phyloP scores from a whole-genome alignment of 768 basidiomycete species.

The Boletellus ananas region DNA sequence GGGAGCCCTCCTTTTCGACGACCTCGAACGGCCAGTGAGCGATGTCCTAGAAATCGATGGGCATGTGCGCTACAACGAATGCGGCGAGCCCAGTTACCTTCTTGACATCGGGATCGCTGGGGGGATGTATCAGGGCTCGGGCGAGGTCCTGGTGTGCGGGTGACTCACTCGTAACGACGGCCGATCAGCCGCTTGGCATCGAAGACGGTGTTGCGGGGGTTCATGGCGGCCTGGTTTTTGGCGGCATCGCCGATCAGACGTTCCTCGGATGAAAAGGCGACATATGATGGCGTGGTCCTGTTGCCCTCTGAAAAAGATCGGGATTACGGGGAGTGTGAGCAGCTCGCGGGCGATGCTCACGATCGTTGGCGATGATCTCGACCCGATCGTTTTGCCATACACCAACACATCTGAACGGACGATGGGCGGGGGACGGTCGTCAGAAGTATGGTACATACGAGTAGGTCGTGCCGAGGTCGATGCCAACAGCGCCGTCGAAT shows the following conservation, averaged over 20 bases:
- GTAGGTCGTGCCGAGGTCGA: conserved; percentile 97
- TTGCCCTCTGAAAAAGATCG: conserved; percentile 72
- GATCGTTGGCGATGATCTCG: conserved; percentile 98
- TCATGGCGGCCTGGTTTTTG: conserved; percentile 99
- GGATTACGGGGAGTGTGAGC: background rate
- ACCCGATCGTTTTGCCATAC: conserved; percentile 99
- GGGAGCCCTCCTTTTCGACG: conserved; percentile 94
- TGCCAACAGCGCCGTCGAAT: conserved; percentile 95
- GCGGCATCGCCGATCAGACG: conserved; percentile 98
- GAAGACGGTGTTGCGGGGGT: conserved; percentile 98
- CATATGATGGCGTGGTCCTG: conserved; percentile 98
- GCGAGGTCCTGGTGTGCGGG: background rate
- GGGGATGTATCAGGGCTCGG: conserved; percentile 4
- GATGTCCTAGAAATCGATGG: conserved; percentile 64
- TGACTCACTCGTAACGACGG: conserved; percentile 84
- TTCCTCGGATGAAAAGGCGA: conserved; percentile 95
- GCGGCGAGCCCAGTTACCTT: conserved; percentile 43
- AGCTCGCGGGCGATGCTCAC: conserved; percentile 42
- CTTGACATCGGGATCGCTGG: conserved; percentile 90
- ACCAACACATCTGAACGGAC: conserved; percentile 78
- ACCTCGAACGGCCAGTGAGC: conserved; percentile 97
- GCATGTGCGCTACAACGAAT: background rate
- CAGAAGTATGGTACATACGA: conserved; percentile 50
- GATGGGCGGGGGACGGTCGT: conserved; percentile 22
- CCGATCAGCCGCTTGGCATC: conserved; percentile 99